phyloP scores from a whole-genome alignment of 2,329 filamentous ascomycete species.

The Penicillium sp. region DNA sequence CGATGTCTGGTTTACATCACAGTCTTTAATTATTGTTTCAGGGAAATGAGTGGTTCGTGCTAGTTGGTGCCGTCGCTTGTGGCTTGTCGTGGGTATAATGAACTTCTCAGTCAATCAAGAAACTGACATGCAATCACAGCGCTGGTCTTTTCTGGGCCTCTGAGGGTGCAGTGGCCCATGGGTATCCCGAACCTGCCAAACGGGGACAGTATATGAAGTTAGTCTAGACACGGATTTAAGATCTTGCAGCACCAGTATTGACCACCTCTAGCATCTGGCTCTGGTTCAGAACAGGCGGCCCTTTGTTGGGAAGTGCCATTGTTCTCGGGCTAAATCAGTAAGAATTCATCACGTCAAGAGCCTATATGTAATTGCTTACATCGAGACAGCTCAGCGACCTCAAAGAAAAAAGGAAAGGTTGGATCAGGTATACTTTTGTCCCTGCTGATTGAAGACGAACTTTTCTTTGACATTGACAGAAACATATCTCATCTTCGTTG shows the following conservation, averaged over 20 bases:
- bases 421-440: slow-evolving; percentile 19
- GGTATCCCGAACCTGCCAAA: slow-evolving; percentile 49
- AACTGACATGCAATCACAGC: slow-evolving; percentile 1
- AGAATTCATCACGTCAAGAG: neutral
- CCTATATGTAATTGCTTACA: neutral
- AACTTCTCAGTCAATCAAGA: rapidly evolving
- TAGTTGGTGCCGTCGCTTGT: slow-evolving; percentile 50
- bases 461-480: slow-evolving; percentile 14
- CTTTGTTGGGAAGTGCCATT: slow-evolving; percentile 49
- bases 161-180: slow-evolving; percentile 51
- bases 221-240: neutral
- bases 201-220: slow-evolving; percentile 48
- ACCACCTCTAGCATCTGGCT: slow-evolving; percentile 39
- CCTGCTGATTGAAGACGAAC: rapidly evolving
- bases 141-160: slow-evolving; percentile 53
- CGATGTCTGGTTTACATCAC: too few species aligned
- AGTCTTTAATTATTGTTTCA: slow-evolving; percentile 14
- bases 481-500: slow-evolving; percentile 46
- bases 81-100: slow-evolving; percentile 39
- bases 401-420: slow-evolving; percentile 25
- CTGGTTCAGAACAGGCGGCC: slow-evolving; percentile 52
- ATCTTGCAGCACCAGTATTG: neutral
- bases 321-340: slow-evolving; percentile 46
- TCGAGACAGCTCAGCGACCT: slow-evolving; percentile 5
- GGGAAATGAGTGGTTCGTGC: slow-evolving; percentile 53